Evolutionary conservation across 2,329 filamentous ascomycete species (phyloP).

Genomic region (Hypoxylon sp.): DNA sequence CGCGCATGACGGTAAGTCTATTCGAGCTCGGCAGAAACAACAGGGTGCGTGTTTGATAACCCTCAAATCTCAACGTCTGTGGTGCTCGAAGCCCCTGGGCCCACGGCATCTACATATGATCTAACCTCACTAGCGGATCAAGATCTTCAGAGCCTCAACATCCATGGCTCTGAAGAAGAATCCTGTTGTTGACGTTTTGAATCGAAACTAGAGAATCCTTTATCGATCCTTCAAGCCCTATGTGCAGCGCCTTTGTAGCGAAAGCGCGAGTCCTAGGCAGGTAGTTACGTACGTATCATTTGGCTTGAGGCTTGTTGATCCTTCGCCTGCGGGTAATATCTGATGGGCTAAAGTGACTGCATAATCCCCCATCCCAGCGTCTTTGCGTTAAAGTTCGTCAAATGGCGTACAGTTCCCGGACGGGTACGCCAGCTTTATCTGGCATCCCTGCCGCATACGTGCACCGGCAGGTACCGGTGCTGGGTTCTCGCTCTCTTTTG

Average conservation of each 20-base stretch:
- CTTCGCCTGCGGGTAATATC: conserved; percentile 38
- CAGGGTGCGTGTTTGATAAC: conserved; percentile 42
- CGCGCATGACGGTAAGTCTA: conserved; percentile 36
- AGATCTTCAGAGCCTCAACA: conserved; percentile 40
- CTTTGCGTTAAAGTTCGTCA: conserved; percentile 15
- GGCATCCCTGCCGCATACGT: conserved; percentile 29
- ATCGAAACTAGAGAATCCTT: conserved; percentile 43
- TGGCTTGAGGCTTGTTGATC: conserved; percentile 39
- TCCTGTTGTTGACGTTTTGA: conserved; percentile 36
- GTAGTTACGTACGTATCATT: conserved; percentile 19
- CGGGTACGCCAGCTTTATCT: conserved; percentile 23
- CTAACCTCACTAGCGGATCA: conserved; percentile 36
- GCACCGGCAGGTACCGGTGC: conserved; percentile 38
- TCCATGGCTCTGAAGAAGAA: conserved; percentile 14
- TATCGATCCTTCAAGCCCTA: conserved; percentile 35
- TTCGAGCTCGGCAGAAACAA: conserved; percentile 34
- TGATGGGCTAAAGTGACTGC: conserved; percentile 35
- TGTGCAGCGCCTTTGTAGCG: not conserved
- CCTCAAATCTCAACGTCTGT: conserved; percentile 38
- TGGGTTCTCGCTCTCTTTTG: conserved; percentile 27
- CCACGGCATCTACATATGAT: conserved; percentile 36
- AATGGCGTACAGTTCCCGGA: not conserved
- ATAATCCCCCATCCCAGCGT: conserved; percentile 15
- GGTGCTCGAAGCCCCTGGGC: conserved; percentile 28
- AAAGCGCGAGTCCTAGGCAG: conserved; percentile 1